Evolutionary conservation across 2,329 filamentous ascomycete species (phyloP).

Genomic region (Leptographium lundbergii): DNA sequence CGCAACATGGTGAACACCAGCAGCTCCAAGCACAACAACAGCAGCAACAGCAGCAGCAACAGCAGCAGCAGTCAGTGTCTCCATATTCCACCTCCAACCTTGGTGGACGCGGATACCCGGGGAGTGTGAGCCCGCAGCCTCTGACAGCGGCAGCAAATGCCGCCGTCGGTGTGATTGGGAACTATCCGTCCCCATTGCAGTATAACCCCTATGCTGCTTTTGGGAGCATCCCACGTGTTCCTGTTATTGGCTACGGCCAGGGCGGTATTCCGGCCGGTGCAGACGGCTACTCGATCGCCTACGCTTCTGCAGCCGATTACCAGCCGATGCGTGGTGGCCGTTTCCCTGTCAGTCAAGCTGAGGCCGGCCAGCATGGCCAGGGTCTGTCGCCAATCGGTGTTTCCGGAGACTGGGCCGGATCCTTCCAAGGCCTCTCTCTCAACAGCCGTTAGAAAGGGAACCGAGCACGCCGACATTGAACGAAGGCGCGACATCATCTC

Average conservation of each 20-base stretch:
- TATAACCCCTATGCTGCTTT: conserved; percentile 33
- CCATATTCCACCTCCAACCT: background rate
- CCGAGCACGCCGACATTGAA: background rate
- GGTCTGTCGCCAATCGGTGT: conserved; percentile 27
- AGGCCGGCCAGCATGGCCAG: conserved; percentile 22
- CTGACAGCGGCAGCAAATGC: conserved; percentile 9
- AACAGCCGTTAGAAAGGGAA: conserved; percentile 24
- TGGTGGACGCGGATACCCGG: conserved; percentile 7
- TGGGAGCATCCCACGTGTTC: conserved; percentile 24
- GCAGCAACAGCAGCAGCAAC: conserved; percentile 5
- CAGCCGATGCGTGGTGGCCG: conserved; percentile 33
- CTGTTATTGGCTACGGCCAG: conserved; percentile 24
- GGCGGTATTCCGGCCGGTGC: conserved; percentile 25
- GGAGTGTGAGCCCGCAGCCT: conserved; percentile 12
- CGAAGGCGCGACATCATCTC: background rate
- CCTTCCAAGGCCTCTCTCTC: conserved; percentile 61
- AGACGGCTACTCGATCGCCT: conserved; percentile 29
- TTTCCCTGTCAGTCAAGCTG: conserved; percentile 29
- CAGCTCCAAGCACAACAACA: conserved; percentile 15
- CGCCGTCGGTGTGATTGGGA: conserved; percentile 22
- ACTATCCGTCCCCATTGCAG: conserved; percentile 18
- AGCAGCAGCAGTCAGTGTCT: background rate
- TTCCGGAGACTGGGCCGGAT: conserved; percentile 46
- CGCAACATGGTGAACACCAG: conserved; percentile 21
- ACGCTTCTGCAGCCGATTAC: conserved; percentile 29